Conservation (phyloP, 441 rosid species). For the Adansonia rubrostipa region DNA sequence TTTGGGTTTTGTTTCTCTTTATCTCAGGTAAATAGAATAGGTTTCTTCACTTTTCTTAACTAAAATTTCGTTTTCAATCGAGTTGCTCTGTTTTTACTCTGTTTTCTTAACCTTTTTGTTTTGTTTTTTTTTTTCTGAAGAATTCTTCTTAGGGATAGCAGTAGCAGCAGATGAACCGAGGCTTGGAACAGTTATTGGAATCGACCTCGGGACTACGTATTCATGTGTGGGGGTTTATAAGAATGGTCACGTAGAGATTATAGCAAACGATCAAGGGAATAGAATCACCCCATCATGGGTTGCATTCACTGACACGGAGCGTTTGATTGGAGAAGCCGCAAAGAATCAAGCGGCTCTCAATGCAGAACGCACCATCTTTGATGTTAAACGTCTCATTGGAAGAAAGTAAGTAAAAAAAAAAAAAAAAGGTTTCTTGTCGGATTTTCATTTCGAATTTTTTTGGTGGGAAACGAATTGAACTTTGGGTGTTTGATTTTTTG, state of each 20-base stretch:
- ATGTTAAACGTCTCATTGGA: constrained; percentile 29
- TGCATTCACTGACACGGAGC: constrained; percentile 24
- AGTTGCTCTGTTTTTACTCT: background rate
- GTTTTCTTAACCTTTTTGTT: background rate
- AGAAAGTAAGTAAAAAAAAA: background rate
- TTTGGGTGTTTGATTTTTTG: background rate
- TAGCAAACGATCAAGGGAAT: constrained; percentile 27
- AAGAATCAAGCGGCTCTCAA: constrained; percentile 23
- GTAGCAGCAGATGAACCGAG: constrained; percentile 19
- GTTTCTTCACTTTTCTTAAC: background rate
- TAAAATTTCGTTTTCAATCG: background rate
- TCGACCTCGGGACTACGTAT: constrained; percentile 25
- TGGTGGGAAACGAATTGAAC: background rate
- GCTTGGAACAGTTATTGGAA: constrained; percentile 19
- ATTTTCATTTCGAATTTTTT: background rate
- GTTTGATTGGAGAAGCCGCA: constrained; percentile 26
- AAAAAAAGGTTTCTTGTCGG: background rate
- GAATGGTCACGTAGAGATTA: constrained; percentile 16
- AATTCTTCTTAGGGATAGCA: constrained; percentile 19
- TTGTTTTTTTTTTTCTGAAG: background rate
- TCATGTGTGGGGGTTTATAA: constrained; percentile 25
- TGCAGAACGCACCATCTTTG: constrained; percentile 20
- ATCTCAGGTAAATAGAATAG: background rate
- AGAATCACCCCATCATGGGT: constrained; percentile 27
- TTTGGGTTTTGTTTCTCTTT: constrained; percentile 8